Conservation (phyloP, 768 basidiomycete genomes). For the Boletus tomentosulus region DNA sequence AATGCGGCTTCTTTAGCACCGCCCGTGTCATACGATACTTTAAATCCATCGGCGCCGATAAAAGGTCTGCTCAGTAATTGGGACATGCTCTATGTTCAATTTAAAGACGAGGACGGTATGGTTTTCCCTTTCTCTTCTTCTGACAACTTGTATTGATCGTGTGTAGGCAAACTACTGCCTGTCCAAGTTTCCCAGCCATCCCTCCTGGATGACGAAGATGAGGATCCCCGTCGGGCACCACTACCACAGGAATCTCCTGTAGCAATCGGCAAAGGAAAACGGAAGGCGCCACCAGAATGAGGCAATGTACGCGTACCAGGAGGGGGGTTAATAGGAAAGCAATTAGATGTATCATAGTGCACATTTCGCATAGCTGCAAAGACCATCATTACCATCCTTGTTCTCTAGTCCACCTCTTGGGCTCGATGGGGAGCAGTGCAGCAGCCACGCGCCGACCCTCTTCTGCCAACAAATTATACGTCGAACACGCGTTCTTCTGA, state of each 20-base stretch:
- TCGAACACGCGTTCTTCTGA: constrained; percentile 89
- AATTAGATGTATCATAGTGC: constrained; percentile 10
- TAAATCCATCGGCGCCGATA: constrained; percentile 41
- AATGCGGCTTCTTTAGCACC: constrained; percentile 26
- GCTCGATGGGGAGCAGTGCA: constrained; percentile 70
- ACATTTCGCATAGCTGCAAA: constrained; percentile 4
- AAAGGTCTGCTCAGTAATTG: constrained; percentile 56
- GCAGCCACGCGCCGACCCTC: constrained; percentile 93
- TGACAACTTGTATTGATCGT: neutral
- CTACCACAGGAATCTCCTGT: constrained; percentile 26
- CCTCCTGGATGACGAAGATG: constrained; percentile 60
- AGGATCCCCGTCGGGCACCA: constrained; percentile 31
- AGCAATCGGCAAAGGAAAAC: constrained; percentile 51
- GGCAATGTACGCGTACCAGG: too few species aligned
- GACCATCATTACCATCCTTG: constrained; percentile 1
- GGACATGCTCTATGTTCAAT: constrained; percentile 67
- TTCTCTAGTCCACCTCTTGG: constrained; percentile 46
- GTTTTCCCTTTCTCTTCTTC: neutral
- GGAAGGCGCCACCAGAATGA: constrained; percentile 45
- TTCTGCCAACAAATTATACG: constrained; percentile 90
- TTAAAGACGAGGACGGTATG: constrained; percentile 57
- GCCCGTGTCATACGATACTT: constrained; percentile 42
- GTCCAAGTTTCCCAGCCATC: constrained; percentile 56
- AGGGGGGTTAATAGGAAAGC: constrained; percentile 5
- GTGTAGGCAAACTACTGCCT: constrained; percentile 53